Evolutionary conservation across 164 flowering plant genomes (phyloP).

Genomic region (Santalum album): DNA sequence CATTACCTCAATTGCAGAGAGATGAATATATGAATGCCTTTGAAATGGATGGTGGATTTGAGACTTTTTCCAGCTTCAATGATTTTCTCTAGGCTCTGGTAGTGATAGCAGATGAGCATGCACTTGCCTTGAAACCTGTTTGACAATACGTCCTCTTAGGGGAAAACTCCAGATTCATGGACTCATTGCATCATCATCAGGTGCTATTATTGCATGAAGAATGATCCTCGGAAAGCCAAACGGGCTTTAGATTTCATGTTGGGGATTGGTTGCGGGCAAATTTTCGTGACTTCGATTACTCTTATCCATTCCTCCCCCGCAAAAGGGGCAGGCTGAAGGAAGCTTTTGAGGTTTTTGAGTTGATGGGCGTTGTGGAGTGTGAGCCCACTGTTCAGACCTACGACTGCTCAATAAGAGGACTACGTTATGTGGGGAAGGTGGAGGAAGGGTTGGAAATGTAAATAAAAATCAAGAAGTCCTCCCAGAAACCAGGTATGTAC

Average conservation of each 20-base stretch:
- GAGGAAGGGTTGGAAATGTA: constrained; percentile 64
- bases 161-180: constrained; percentile 35
- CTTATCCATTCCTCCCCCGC: constrained; percentile 48
- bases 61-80: constrained; percentile 30
- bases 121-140: constrained; percentile 38
- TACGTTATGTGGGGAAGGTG: constrained; percentile 77
- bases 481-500: constrained; percentile 50
- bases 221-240: constrained; percentile 36
- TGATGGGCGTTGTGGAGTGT: constrained; percentile 42
- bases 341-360: constrained; percentile 51
- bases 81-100: constrained; percentile 37
- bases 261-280: constrained; percentile 42
- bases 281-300: constrained; percentile 42
- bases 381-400: constrained; percentile 51
- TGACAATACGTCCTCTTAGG: constrained; percentile 18
- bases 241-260: constrained; percentile 41
- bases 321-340: constrained; percentile 43
- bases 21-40: constrained; percentile 10
- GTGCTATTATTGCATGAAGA: constrained; percentile 41
- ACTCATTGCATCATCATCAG: constrained; percentile 44
- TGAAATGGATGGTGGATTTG: constrained; percentile 14
- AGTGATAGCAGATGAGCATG: constrained; percentile 32
- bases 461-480: constrained; percentile 36
- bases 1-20: constrained; percentile 12
- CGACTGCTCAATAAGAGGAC: constrained; percentile 73